phyloP scores from a whole-genome alignment of 148 eudicot genomes.

The Cornus suecica region DNA sequence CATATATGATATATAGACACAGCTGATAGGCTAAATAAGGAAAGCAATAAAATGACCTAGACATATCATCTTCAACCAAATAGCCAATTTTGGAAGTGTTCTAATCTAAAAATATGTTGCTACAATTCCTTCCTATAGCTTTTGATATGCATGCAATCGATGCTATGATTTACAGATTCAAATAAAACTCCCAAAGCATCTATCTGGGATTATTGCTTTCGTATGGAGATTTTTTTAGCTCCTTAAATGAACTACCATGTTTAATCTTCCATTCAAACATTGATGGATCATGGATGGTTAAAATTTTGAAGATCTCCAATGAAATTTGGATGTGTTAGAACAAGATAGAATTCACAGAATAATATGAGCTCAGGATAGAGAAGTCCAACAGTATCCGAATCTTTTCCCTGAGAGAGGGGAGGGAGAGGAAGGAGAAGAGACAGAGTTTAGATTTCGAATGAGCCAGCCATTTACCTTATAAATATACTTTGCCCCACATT shows the following conservation, averaged over 20 bases:
- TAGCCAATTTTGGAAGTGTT: neutral
- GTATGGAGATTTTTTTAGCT: neutral
- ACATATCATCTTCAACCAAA: neutral
- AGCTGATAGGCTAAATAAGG: constrained; percentile 2
- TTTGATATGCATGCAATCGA: neutral
- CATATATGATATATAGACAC: neutral
- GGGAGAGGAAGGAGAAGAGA: too few species aligned
- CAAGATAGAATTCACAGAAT: neutral
- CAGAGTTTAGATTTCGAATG: neutral
- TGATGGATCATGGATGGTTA: too few species aligned
- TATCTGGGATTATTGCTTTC: neutral
- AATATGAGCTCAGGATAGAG: neutral
- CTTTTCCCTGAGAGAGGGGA: too few species aligned
- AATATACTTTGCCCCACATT: constrained; percentile 79
- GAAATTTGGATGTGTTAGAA: neutral
- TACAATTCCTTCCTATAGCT: neutral
- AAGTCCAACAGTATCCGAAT: neutral
- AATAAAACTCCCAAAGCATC: neutral
- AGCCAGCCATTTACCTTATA: constrained; percentile 52
- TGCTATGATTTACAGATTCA: too few species aligned
- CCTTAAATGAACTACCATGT: neutral
- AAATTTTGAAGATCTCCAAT: neutral
- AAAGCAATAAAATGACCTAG: neutral
- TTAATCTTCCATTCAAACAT: neutral
- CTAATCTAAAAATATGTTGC: neutral